These are phyloP conservation scores for Metschnikowia noctiluminum DNA, from an alignment of 805 yeast genomes.

Conservation along the genomic window DNA sequence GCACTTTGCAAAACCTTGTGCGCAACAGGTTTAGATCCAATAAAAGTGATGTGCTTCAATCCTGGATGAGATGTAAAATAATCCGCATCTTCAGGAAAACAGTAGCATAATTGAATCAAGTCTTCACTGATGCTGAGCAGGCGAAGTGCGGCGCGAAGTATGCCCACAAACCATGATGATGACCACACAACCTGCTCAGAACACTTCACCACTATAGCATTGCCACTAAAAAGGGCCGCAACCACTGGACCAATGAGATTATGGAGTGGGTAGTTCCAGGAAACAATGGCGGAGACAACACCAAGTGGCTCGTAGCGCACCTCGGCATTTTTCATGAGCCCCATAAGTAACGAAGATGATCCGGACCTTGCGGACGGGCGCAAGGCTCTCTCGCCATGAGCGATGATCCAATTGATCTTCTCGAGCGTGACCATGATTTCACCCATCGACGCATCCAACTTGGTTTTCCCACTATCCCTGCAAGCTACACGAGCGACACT, in stretches of 20 bases:
- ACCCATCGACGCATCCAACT: slow-evolving; percentile 94
- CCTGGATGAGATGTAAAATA: slow-evolving; percentile 80
- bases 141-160: slow-evolving; percentile 69
- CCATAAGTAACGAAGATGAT: slow-evolving; percentile 79
- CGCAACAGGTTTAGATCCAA: slow-evolving; percentile 94
- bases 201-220: slow-evolving; percentile 87
- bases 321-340: slow-evolving; percentile 82
- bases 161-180: slow-evolving; percentile 68
- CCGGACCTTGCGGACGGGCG: slow-evolving; percentile 78
- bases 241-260: slow-evolving; percentile 89
- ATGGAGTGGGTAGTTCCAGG: slow-evolving; percentile 98
- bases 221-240: slow-evolving; percentile 87
- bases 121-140: slow-evolving; percentile 76
- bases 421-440: slow-evolving; percentile 94
- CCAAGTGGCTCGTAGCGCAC: slow-evolving; percentile 92
- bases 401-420: slow-evolving; percentile 84
- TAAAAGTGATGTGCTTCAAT: slow-evolving; percentile 85
- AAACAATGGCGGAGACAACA: slow-evolving; percentile 82
- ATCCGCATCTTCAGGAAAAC: slow-evolving; percentile 89
- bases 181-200: slow-evolving; percentile 97
- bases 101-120: slow-evolving; percentile 81
- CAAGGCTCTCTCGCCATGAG: slow-evolving; percentile 74
- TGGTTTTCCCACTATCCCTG: slow-evolving; percentile 93
- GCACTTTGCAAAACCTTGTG: slow-evolving; percentile 83
- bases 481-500: slow-evolving; percentile 89